Base-by-base conservation (phyloP, 2,329 filamentous ascomycete genomes). In the Xylariaceae sp. region DNA sequence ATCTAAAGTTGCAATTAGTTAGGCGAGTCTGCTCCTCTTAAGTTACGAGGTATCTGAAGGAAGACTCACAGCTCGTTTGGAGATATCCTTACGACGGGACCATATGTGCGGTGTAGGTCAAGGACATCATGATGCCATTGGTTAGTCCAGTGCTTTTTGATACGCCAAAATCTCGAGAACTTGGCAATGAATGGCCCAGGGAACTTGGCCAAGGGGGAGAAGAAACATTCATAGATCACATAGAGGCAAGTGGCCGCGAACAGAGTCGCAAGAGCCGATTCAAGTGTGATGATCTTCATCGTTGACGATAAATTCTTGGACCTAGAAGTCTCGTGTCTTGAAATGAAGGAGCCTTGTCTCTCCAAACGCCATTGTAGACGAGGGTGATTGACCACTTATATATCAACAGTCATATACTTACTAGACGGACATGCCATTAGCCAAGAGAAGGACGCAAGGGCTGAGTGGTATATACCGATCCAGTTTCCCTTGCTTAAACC, bases 61-160 rank as follows among this genome's bases (percentile, higher is more conserved):
- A 29, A 22, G 11, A 51, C 49, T 49, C 22, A 52, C 49, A 52
- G 22, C 17, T 52, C 47, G 17, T 42, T 49, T 14, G 47, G 49
- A 4, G 40, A 46, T 35, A 52, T 49, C 29, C 49, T 41, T 16
- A 52, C 46, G 11, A 52, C 49, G 10, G 46, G 40, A 5, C 49
- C 49, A 21, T 49, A 44, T 23, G 40, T 40, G 8, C 32, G 27
- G 37, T 52, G 49, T 4, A 49, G 34, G 2, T 19, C 33, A 3
- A 44, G 20, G 5, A 52, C n/a, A 21, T 49, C 46, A 2, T 43
- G 40, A 38, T 49, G 46, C 37, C 37, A 49, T 5, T 11, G 21
- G 21, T 46, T 43, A 22, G 22, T 44, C 16, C 45, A 47, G 10
- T 23, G n/a, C 14, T 32, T 17, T 11, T 44, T 39, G 5, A 37